These are phyloP conservation scores for Tausonia pullulans DNA, from an alignment of 1,284 basidiomycete genomes.

Conservation along the genomic window DNA sequence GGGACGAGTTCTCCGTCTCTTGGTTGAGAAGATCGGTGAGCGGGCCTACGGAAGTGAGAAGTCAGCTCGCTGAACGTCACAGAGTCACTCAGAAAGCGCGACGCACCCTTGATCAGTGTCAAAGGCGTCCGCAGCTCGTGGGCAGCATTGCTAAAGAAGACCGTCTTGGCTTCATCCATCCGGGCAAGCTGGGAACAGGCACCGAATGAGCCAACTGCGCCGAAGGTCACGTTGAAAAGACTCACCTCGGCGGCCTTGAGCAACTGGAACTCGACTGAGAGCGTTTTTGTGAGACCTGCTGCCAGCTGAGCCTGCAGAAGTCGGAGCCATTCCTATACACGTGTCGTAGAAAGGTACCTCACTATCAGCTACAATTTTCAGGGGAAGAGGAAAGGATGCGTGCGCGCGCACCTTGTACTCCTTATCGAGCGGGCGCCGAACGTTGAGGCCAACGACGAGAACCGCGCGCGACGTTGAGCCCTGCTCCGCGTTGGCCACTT, in stretches of 20 bases:
- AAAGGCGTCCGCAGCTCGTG: slow-evolving; percentile 37
- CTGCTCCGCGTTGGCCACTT: too few species aligned
- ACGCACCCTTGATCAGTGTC: slow-evolving; percentile 27
- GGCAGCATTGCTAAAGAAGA: slow-evolving; percentile 22
- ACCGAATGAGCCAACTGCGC: slow-evolving; percentile 17
- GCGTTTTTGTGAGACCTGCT: too few species aligned
- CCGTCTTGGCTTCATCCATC: slow-evolving; percentile 33
- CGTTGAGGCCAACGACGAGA: slow-evolving; percentile 34
- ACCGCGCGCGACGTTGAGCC: slow-evolving; percentile 21
- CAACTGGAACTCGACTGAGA: too few species aligned
- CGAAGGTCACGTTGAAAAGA: slow-evolving; percentile 5
- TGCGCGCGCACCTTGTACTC: slow-evolving; percentile 25
- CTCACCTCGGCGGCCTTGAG: too few species aligned
- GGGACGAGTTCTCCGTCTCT: not conserved
- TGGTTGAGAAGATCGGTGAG: slow-evolving; percentile 26
- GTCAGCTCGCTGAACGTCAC: not conserved
- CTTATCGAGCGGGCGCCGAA: slow-evolving; percentile 30
- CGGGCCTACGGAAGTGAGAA: slow-evolving; percentile 4
- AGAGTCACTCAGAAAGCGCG: not conserved
- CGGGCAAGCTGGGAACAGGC: slow-evolving; percentile 26
- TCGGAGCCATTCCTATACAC: too few species aligned
- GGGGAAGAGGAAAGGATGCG: too few species aligned
- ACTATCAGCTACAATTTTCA: too few species aligned
- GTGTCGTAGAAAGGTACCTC: too few species aligned
- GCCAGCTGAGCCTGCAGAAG: too few species aligned